Evolutionary conservation across 208 protist genomes (phyloP).

Genomic region (Wallacemonas rigidus): DNA sequence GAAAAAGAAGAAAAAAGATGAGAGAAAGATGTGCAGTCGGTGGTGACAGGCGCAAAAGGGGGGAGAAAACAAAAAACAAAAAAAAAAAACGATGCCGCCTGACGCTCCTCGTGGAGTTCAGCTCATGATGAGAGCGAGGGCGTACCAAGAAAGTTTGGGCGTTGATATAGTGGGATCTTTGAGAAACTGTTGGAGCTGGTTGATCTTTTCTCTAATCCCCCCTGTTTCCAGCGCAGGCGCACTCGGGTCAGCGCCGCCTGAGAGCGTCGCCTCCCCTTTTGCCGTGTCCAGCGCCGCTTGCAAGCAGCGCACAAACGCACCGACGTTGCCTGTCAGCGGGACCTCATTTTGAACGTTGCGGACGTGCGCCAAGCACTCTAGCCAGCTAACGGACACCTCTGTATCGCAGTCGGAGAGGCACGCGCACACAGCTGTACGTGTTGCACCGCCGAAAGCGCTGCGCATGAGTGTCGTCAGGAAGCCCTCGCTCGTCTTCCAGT

Average conservation of each 20-base stretch:
- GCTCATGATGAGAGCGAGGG: background rate
- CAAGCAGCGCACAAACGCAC: slow-evolving; percentile 22
- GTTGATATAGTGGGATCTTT: background rate
- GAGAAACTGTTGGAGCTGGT: slow-evolving; percentile 18
- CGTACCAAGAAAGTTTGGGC: background rate
- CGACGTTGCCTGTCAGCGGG: slow-evolving; percentile 24
- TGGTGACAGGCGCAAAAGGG: background rate
- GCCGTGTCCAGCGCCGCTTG: slow-evolving; percentile 11
- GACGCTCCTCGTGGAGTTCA: background rate
- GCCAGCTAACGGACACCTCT: slow-evolving; percentile 20
- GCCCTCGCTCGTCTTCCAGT: slow-evolving; percentile 18
- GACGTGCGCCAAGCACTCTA: slow-evolving; percentile 12
- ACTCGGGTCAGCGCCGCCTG: background rate
- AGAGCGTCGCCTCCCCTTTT: background rate
- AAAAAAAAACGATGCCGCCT: slow-evolving; percentile 10
- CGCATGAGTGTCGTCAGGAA: slow-evolving; percentile 22
- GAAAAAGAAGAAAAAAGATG: background rate
- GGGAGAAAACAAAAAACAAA: slow-evolving; percentile 1
- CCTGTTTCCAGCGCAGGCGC: background rate
- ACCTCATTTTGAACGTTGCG: slow-evolving; percentile 14
- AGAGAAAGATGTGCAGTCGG: background rate
- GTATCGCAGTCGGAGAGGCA: slow-evolving; percentile 38
- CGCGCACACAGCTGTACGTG: slow-evolving; percentile 22
- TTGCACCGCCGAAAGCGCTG: slow-evolving; percentile 28
- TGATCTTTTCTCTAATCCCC: slow-evolving; percentile 13